phyloP scores from a whole-genome alignment of 1,139 yeast genomes.

The Lodderomyces pseudojiufengensis region DNA sequence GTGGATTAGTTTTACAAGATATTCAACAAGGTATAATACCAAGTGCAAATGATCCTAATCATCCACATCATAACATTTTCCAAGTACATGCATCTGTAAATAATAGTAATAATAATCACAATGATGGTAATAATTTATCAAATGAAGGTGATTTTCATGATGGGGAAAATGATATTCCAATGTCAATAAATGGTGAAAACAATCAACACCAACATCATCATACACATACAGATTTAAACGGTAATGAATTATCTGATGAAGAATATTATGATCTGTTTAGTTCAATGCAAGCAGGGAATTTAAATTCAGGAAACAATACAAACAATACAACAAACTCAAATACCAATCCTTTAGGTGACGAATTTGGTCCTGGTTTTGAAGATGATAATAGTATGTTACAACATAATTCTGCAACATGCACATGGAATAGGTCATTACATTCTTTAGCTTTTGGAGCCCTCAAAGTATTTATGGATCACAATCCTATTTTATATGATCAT shows the following conservation, averaged over 20 bases:
- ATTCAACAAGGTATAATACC: conserved; percentile 17
- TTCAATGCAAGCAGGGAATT: conserved; percentile 26
- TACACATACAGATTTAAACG: conserved; percentile 12
- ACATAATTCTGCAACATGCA: conserved; percentile 47
- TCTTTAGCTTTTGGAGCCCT: conserved; percentile 87
- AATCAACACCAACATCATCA: conserved; percentile 6
- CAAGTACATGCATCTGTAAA: conserved; percentile 19
- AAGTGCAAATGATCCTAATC: conserved; percentile 15
- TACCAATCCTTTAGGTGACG: conserved; percentile 17
- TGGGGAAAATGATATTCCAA: conserved; percentile 1
- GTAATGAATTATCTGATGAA: conserved; percentile 38
- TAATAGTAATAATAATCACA: conserved; percentile 12
- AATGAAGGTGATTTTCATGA: conserved; percentile 2
- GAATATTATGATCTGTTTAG: conserved; percentile 46
- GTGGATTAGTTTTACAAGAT: conserved; percentile 29
- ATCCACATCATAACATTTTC: conserved; percentile 16
- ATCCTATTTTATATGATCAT: conserved; percentile 86
- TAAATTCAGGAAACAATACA: conserved; percentile 6
- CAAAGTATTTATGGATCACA: conserved; percentile 90
- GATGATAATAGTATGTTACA: conserved; percentile 30
- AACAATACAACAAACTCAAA: conserved; percentile 1
- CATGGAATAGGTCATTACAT: conserved; percentile 92
- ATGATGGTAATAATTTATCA: conserved; percentile 4
- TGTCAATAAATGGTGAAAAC: conserved; percentile 2
- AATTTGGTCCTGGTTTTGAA: conserved; percentile 28